These are phyloP conservation scores for Ramaria rubella DNA, from an alignment of 768 basidiomycete genomes.

Conservation along the genomic window DNA sequence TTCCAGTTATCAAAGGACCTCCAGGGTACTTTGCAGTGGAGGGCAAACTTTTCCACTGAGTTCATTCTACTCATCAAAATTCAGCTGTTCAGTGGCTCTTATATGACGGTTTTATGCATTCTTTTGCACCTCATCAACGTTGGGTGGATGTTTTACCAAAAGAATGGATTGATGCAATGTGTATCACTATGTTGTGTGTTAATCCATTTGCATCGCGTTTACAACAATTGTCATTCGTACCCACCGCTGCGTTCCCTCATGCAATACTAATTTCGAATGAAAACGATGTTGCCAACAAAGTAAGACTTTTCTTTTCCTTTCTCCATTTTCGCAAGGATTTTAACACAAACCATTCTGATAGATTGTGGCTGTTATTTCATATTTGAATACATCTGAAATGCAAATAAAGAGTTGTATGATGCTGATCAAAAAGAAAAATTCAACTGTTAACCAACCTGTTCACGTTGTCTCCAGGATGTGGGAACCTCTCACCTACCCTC, in stretches of 20 bases:
- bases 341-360: too few species aligned
- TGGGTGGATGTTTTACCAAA: background rate
- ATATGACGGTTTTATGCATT: too few species aligned
- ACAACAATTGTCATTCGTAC: background rate
- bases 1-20: constrained; percentile 17
- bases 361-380: background rate
- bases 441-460: constrained; percentile 18
- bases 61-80: constrained; percentile 22
- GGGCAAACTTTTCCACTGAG: constrained; percentile 28
- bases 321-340: too few species aligned
- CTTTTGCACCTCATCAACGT: background rate
- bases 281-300: constrained; percentile 11
- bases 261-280: background rate
- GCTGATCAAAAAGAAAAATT: background rate
- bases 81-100: constrained; percentile 29
- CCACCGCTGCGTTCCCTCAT: background rate
- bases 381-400: background rate
- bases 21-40: constrained; percentile 21
- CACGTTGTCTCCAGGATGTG: constrained; percentile 27
- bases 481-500: constrained; percentile 33
- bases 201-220: background rate
- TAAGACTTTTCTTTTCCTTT: too few species aligned
- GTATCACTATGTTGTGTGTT: background rate
- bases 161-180: background rate
- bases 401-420: background rate